A percentile compares a stretch with the other conserved stretches of the same genome.
phyloP scores from a whole-genome alignment of 768 basidiomycete genomes.

The Mycena floridula region DNA sequence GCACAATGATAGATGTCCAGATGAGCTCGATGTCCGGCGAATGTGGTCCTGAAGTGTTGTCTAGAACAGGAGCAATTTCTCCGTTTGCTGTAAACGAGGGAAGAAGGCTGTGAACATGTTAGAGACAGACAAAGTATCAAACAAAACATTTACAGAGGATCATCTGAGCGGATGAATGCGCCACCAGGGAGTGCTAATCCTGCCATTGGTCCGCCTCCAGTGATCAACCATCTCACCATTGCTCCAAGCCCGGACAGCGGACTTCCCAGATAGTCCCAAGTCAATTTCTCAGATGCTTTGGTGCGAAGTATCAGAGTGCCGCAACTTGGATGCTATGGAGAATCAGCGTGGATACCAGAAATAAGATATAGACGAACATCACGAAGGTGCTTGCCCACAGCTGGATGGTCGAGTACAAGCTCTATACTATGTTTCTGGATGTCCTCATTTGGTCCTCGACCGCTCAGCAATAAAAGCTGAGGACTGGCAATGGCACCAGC shows the following conservation, averaged over 20 bases:
- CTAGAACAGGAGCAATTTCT: slow-evolving; percentile 10
- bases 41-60: slow-evolving; percentile 8
- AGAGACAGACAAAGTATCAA: too few species aligned
- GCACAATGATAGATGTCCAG: background rate
- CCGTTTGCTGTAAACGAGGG: too few species aligned
- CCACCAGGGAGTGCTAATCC: slow-evolving; percentile 6
- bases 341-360: background rate
- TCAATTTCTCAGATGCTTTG: background rate
- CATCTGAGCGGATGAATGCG: slow-evolving; percentile 27
- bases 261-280: background rate
- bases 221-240: background rate
- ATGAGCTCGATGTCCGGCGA: slow-evolving; percentile 9
- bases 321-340: background rate
- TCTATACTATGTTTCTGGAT: slow-evolving; percentile 10
- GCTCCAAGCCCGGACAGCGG: background rate
- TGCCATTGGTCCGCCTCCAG: background rate
- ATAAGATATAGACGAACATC: slow-evolving; percentile 8
- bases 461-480: slow-evolving; percentile 18
- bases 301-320: background rate
- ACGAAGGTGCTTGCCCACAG: slow-evolving; percentile 18
- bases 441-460: slow-evolving; percentile 18
- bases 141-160: slow-evolving; percentile 21
- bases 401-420: slow-evolving; percentile 14
- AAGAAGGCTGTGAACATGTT: too few species aligned
- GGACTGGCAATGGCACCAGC: slow-evolving; percentile 16